A percentile compares a stretch with the other conserved stretches of the same genome.
These are phyloP conservation scores for Zizania palustris DNA, from an alignment of 202 grass and related monocot species.

Conservation along the genomic window DNA sequence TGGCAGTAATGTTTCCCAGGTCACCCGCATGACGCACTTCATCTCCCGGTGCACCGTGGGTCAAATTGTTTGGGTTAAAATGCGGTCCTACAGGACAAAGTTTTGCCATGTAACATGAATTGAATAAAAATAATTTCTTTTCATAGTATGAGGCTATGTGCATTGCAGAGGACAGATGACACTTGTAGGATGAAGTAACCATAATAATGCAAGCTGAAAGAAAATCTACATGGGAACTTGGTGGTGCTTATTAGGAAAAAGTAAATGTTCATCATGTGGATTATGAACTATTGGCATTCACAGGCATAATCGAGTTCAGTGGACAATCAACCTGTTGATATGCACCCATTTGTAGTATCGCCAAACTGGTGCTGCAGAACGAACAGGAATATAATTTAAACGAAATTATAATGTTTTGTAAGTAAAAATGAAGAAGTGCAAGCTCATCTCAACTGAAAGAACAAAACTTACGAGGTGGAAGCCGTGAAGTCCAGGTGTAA, in stretches of 20 bases:
- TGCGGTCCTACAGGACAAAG: slow-evolving; percentile 63
- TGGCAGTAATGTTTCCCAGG: slow-evolving; percentile 91
- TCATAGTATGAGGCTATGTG: not conserved
- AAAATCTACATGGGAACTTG: slow-evolving; percentile 13
- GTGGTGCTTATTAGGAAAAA: slow-evolving; percentile 3
- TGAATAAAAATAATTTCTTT: not conserved
- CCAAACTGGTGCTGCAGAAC: slow-evolving; percentile 86
- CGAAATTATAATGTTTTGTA: not conserved
- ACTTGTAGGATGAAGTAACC: not conserved
- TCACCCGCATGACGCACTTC: slow-evolving; percentile 98
- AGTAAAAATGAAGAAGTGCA: slow-evolving; percentile 1
- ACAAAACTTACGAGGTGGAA: slow-evolving; percentile 71
- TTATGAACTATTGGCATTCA: not conserved
- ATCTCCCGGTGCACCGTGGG: slow-evolving; percentile 89
- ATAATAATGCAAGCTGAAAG: not conserved
- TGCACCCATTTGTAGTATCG: slow-evolving; percentile 96
- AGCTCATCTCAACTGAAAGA: slow-evolving; percentile 1
- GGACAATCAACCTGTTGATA: slow-evolving; percentile 75
- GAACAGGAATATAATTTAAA: not conserved
- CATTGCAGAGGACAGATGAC: not conserved
- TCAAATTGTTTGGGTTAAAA: slow-evolving; percentile 82
- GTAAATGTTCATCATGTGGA: not conserved
- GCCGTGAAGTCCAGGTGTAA: slow-evolving; percentile 79
- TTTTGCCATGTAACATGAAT: slow-evolving; percentile 5
- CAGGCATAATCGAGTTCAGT: not conserved